These are phyloP conservation scores for Fraxinus albicans DNA, from an alignment of 305 asterid genomes.

Conservation along the genomic window DNA sequence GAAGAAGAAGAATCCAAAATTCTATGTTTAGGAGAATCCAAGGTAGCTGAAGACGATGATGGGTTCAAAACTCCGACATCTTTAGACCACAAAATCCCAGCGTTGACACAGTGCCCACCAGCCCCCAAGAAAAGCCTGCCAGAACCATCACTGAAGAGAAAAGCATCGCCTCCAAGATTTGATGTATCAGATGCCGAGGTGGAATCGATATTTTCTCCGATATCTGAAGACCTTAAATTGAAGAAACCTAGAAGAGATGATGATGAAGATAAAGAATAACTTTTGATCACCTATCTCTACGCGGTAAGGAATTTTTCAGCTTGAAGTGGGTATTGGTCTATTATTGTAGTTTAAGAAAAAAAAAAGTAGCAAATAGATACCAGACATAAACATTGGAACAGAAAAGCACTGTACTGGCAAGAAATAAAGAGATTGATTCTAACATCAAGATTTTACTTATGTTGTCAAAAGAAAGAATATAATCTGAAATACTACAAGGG, in stretches of 20 bases:
- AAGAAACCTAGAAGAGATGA: slow-evolving; percentile 8
- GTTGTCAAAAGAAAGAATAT: slow-evolving; percentile 28
- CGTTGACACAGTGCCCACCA: slow-evolving; percentile 45
- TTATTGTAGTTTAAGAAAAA: neutral
- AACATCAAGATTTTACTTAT: slow-evolving; percentile 35
- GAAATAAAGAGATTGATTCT: slow-evolving; percentile 24
- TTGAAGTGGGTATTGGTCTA: neutral
- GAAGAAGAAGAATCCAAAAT: neutral
- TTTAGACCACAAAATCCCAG: slow-evolving; percentile 45
- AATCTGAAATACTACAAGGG: neutral
- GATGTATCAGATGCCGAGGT: neutral
- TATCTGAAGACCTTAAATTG: neutral
- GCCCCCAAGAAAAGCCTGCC: slow-evolving; percentile 41
- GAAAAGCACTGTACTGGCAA: neutral
- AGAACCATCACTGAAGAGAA: slow-evolving; percentile 34
- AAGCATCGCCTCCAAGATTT: slow-evolving; percentile 27
- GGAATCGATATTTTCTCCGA: neutral
- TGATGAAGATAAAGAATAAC: neutral
- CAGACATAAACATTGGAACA: neutral
- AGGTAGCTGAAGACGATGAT: slow-evolving; percentile 33
- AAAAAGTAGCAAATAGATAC: neutral
- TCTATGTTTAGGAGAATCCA: slow-evolving; percentile 10
- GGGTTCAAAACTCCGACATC: slow-evolving; percentile 56
- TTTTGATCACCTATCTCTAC: neutral
- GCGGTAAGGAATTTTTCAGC: neutral